Conservation (phyloP, 495 filamentous ascomycete species). For the Usnea hakonensis region DNA sequence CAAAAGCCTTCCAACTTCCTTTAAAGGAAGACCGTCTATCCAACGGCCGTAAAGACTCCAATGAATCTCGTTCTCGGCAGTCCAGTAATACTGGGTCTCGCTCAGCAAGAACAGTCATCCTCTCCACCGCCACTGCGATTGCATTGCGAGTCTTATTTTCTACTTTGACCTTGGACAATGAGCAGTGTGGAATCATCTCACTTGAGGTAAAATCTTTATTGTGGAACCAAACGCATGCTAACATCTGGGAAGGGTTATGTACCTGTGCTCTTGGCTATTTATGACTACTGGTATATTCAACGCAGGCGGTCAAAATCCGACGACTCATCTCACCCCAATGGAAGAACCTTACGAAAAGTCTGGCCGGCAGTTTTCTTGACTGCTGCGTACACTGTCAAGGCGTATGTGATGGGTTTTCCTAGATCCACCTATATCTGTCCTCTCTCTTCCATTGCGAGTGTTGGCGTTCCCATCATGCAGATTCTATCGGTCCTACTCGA, state of each 20-base stretch:
- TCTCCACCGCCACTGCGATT: slow-evolving; percentile 22
- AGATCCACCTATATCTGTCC: slow-evolving; percentile 45
- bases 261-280: slow-evolving; percentile 38
- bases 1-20: background rate
- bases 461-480: slow-evolving; percentile 26
- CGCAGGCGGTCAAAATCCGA: slow-evolving; percentile 19
- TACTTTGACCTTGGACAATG: slow-evolving; percentile 30
- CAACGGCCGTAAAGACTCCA: slow-evolving; percentile 1
- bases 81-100: background rate
- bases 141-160: slow-evolving; percentile 37
- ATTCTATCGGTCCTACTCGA: slow-evolving; percentile 31
- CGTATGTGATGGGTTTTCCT: slow-evolving; percentile 26
- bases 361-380: slow-evolving; percentile 32
- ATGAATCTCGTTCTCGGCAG: background rate
- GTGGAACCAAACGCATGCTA: background rate
- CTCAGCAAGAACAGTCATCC: slow-evolving; percentile 1
- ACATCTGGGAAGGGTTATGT: slow-evolving; percentile 12
- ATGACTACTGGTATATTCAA: slow-evolving; percentile 38
- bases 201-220: slow-evolving; percentile 32
- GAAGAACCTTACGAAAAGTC: slow-evolving; percentile 22
- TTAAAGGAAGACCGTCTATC: background rate
- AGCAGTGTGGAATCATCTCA: slow-evolving; percentile 36
- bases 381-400: slow-evolving; percentile 27
- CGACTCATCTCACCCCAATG: background rate
- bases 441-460: slow-evolving; percentile 25